Evolutionary conservation across 345 rosid species (phyloP).

Genomic region (Kernera saxatilis): DNA sequence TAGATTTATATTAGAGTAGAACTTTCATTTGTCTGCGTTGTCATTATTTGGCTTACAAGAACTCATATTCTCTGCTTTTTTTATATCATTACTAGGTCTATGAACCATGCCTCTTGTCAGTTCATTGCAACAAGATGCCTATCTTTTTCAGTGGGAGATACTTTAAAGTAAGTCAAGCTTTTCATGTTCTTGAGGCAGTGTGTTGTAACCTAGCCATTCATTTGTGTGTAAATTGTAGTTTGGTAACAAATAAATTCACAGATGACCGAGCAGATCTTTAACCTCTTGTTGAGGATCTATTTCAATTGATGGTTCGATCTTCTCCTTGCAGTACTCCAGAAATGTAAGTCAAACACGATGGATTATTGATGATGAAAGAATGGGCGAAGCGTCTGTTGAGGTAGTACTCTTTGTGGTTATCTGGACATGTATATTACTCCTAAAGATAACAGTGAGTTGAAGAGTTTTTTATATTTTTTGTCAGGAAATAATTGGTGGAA

Average conservation of each 20-base stretch:
- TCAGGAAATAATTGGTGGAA: constrained; percentile 82
- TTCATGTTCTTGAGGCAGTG: background rate
- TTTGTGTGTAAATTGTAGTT: background rate
- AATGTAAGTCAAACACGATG: constrained; percentile 94
- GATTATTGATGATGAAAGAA: constrained; percentile 96
- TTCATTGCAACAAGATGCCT: constrained; percentile 56
- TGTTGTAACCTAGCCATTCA: background rate
- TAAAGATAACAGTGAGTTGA: constrained; percentile 1
- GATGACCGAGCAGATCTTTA: background rate
- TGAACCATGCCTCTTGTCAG: constrained; percentile 64
- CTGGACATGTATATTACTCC: background rate
- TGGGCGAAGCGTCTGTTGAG: constrained; percentile 95
- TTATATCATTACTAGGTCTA: constrained; percentile 38
- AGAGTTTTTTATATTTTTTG: constrained; percentile 3
- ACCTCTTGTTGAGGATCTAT: background rate
- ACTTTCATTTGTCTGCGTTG: background rate
- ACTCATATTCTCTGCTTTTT: background rate
- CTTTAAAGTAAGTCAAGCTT: constrained; percentile 56
- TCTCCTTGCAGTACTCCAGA: constrained; percentile 69
- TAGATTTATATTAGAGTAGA: background rate
- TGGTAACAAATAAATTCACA: background rate
- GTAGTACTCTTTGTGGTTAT: constrained; percentile 33
- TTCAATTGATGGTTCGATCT: background rate
- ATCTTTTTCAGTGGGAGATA: constrained; percentile 88
- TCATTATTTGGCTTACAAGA: background rate